Conservation (phyloP, 2,329 filamentous ascomycete genomes). For the Pseudomassariella vexata region DNA sequence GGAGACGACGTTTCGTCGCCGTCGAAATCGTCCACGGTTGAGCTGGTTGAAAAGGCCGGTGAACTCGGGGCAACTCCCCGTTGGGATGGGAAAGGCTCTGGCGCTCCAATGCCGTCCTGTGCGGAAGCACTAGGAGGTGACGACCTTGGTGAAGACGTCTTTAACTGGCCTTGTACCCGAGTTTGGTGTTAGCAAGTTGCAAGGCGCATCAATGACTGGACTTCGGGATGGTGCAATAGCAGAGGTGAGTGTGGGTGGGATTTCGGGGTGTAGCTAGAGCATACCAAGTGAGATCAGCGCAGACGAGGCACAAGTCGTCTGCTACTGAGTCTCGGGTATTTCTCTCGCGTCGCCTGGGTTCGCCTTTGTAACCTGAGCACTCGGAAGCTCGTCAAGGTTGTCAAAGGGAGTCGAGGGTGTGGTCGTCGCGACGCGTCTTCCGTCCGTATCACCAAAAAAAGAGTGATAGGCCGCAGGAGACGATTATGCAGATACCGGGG, state of each 20-base stretch:
- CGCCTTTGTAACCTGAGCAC: constrained; percentile 1
- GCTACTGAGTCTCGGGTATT: constrained; percentile 47
- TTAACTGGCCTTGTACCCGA: constrained; percentile 32
- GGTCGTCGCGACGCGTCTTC: constrained; percentile 7
- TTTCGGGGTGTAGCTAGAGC: constrained; percentile 15
- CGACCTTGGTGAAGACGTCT: constrained; percentile 50
- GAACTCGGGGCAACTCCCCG: constrained; percentile 38
- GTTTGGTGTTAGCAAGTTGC: not conserved
- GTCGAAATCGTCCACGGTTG: constrained; percentile 51
- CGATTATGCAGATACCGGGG: not conserved
- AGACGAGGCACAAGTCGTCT: constrained; percentile 55
- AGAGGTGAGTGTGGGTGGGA: not conserved
- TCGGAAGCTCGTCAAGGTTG: constrained; percentile 9
- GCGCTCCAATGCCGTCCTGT: constrained; percentile 49
- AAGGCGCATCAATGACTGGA: not conserved
- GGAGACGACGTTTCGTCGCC: constrained; percentile 50
- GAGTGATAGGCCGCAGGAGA: constrained; percentile 1
- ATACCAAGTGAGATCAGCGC: constrained; percentile 55
- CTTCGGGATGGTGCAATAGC: not conserved
- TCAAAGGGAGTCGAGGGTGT: constrained; percentile 10
- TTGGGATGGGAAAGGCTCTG: constrained; percentile 28
- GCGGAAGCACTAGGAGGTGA: constrained; percentile 55
- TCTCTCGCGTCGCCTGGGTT: constrained; percentile 9
- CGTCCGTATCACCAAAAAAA: constrained; percentile 1
- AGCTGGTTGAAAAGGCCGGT: constrained; percentile 56